Evolutionary conservation across 768 basidiomycete genomes (phyloP), one percentile per base, ranked within the genome.

Genomic region (Suillus luteus): DNA sequence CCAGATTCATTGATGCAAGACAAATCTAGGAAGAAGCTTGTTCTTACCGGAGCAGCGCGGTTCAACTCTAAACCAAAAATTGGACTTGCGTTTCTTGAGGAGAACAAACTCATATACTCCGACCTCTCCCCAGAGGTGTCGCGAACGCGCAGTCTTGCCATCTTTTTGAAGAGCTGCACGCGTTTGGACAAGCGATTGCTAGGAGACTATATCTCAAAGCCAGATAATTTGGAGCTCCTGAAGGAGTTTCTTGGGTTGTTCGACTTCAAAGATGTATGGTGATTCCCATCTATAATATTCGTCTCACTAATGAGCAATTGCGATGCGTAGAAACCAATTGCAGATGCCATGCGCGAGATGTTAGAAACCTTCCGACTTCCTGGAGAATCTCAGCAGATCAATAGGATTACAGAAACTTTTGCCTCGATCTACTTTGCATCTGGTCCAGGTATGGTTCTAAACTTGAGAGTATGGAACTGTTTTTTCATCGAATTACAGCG

Each of bases 31-130:
- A 99, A 99, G 76, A 90, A 92, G 60, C 79, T 95, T 7, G 87
- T 97, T 37, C 78, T 96, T 57, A 83, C 89, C 0, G 96, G 94
- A 4, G 92, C 93, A 6, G 78, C 87, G 1, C 86, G 88, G 43
- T 99, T 99, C 80, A 99, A 99, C 71, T 77, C 84, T 15, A 98
- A 98, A 77, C 96, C 97, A 1, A 99, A 96, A 76, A 81, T 83
- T 41, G 97, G 95, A 0, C 76, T 99, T 33, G 84, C 93, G 2
- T 98, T 94, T 78, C 81, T 99, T 41, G 95, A 98, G 73, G 94
- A 97, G 71, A 90, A 96, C 71, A 87, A 87, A n/a, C 80, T 99
- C 48, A 92, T 99, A 63, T 90, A 91, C 71, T 77, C 81, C 5
- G 86, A 92, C 65, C 75, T 86, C 38, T 84, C 85, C 22, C 75